Conservation (phyloP, 2,329 filamentous ascomycete genomes). For the Exophiala calicioides region DNA sequence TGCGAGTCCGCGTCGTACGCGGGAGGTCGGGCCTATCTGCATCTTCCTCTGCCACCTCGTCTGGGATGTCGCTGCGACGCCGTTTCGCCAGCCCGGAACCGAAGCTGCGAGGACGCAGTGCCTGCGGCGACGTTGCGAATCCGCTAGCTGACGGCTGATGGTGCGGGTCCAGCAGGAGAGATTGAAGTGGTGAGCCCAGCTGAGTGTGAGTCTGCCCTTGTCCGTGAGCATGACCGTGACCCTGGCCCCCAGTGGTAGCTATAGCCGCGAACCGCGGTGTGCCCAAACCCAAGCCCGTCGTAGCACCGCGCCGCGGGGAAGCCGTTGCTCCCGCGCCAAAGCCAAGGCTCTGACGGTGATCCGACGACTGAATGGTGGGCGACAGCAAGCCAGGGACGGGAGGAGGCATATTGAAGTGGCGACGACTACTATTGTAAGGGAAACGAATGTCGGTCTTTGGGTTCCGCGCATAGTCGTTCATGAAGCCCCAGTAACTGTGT, state of each 20-base stretch:
- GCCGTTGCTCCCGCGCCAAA: conserved; percentile 14
- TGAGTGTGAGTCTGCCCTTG: conserved; percentile 32
- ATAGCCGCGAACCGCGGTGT: conserved; percentile 20
- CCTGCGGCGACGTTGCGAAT: conserved; percentile 25
- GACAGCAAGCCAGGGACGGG: conserved; percentile 71
- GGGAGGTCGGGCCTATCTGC: not conserved
- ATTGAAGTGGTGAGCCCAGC: conserved; percentile 43
- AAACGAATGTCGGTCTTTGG: conserved; percentile 67
- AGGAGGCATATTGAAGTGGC: conserved; percentile 72
- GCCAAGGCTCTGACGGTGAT: conserved; percentile 14
- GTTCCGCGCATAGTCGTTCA: conserved; percentile 85
- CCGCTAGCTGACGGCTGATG: conserved; percentile 47
- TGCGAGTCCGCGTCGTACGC: conserved; percentile 4
- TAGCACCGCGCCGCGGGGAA: conserved; percentile 14
- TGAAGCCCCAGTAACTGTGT: conserved; percentile 92
- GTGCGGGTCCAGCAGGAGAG: conserved; percentile 49
- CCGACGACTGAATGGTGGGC: conserved; percentile 47
- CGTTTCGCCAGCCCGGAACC: not conserved
- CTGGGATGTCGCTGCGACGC: conserved; percentile 10
- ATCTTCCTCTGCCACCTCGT: conserved; percentile 21
- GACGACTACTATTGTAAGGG: conserved; percentile 57
- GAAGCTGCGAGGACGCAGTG: conserved; percentile 14
- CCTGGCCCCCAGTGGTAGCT: too few relatives aligned
- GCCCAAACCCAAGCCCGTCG: too few relatives aligned
- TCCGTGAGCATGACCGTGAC: conserved; percentile 15